These are phyloP conservation scores for Strobilomyces echinocephalus DNA, from an alignment of 768 basidiomycete genomes.

Conservation along the genomic window DNA sequence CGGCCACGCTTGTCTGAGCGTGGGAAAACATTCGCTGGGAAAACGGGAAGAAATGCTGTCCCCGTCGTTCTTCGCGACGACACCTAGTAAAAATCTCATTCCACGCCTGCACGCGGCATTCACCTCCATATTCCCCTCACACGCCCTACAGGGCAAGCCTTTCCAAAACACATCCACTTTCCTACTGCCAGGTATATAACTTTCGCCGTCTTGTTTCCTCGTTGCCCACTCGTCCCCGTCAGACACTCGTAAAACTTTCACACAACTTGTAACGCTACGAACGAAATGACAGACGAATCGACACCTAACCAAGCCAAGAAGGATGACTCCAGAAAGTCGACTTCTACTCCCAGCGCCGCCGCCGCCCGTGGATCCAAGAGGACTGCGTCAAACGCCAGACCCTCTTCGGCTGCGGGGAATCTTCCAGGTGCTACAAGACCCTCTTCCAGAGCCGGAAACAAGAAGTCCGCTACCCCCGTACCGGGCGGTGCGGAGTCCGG, in stretches of 20 bases:
- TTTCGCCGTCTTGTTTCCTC: conserved; percentile 8
- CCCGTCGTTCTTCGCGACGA: conserved; percentile 34
- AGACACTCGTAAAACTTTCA: conserved; percentile 48
- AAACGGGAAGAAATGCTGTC: conserved; percentile 9
- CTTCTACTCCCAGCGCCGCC: conserved; percentile 40
- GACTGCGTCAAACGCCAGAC: conserved; percentile 42
- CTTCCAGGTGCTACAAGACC: conserved; percentile 49
- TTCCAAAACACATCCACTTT: conserved; percentile 41
- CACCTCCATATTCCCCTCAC: conserved; percentile 62
- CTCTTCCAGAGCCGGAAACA: conserved; percentile 64
- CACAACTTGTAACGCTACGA: conserved; percentile 55
- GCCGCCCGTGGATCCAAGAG: conserved; percentile 56
- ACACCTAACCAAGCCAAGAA: conserved; percentile 50
- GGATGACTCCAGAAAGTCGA: conserved; percentile 65
- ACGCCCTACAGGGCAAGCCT: conserved; percentile 89
- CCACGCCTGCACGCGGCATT: conserved; percentile 52
- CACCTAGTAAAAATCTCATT: conserved; percentile 39
- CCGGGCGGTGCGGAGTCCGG: conserved; percentile 56
- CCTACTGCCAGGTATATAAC: conserved; percentile 44
- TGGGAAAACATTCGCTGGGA: conserved; percentile 23
- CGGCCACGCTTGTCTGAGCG: conserved; percentile 8
- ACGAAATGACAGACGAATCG: conserved; percentile 84
- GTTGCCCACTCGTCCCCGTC: conserved; percentile 16
- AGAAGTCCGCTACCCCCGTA: conserved; percentile 40
- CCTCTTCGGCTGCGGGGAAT: conserved; percentile 39